A percentile compares a stretch with the other conserved stretches of the same genome.
These are phyloP conservation scores for Vachellia pachyceras DNA, from an alignment of 306 rosid species.

Conservation along the genomic window DNA sequence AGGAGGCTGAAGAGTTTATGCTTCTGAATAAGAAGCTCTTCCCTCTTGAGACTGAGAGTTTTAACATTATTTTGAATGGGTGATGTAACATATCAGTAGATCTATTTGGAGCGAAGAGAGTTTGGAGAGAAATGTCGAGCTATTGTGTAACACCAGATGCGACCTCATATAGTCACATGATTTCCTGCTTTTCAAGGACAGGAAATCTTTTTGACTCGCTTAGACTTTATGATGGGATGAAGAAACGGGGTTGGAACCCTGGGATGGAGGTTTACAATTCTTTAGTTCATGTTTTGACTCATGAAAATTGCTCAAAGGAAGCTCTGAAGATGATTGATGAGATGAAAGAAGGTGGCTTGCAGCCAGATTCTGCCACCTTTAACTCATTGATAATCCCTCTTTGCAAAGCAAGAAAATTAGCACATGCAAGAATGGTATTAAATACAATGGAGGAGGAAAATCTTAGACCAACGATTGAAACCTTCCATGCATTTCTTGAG, in stretches of 20 bases:
- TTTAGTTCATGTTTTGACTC: conserved; percentile 62
- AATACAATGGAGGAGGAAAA: conserved; percentile 66
- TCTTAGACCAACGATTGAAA: conserved; percentile 67
- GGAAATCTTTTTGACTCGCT: conserved; percentile 91
- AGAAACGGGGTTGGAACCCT: conserved; percentile 71
- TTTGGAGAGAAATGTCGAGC: conserved; percentile 91
- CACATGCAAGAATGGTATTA: conserved; percentile 66
- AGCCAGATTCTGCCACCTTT: conserved; percentile 74
- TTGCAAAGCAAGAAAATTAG: conserved; percentile 66
- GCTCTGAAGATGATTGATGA: conserved; percentile 76
- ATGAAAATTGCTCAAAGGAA: conserved; percentile 75
- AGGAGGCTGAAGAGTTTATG: conserved; percentile 97
- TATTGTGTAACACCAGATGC: conserved; percentile 72
- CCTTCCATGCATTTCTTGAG: conserved; percentile 85
- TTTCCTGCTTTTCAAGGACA: conserved; percentile 81
- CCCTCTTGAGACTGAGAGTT: conserved; percentile 65
- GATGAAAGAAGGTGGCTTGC: conserved; percentile 70
- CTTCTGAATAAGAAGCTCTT: conserved; percentile 75
- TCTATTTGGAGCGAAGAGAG: conserved; percentile 76
- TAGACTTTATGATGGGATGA: conserved; percentile 87
- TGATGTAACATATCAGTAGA: conserved; percentile 79
- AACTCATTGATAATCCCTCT: conserved; percentile 79
- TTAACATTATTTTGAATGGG: conserved; percentile 84
- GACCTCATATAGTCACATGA: conserved; percentile 81
- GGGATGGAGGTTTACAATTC: conserved; percentile 73